These are phyloP conservation scores for Obba rivulosa DNA, from an alignment of 768 basidiomycete species.

Conservation along the genomic window DNA sequence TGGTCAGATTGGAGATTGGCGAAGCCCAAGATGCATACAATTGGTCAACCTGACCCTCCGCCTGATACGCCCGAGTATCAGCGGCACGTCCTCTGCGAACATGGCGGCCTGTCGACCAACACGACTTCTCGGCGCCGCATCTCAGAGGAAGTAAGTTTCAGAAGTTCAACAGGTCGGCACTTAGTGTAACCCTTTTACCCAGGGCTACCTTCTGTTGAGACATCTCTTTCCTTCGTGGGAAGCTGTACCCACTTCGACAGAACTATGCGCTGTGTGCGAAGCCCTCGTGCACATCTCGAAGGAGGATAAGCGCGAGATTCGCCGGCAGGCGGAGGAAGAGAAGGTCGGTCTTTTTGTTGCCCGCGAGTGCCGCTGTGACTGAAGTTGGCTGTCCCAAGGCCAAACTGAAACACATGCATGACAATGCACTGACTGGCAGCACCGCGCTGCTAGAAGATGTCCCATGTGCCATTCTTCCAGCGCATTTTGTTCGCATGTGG, in stretches of 20 bases:
- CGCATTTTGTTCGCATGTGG: constrained; percentile 64
- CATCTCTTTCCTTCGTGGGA: constrained; percentile 62
- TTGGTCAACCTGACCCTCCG: constrained; percentile 52
- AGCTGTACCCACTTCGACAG: constrained; percentile 43
- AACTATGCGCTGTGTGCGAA: constrained; percentile 63
- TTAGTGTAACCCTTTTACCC: constrained; percentile 7
- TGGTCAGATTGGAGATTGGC: constrained; percentile 63
- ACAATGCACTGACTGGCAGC: constrained; percentile 44
- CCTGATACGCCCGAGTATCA: constrained; percentile 57
- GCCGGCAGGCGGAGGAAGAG: constrained; percentile 70
- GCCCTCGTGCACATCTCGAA: constrained; percentile 46
- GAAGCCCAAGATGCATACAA: constrained; percentile 74
- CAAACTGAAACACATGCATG: constrained; percentile 57
- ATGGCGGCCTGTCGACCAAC: constrained; percentile 55
- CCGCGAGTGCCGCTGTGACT: not conserved
- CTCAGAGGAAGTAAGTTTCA: constrained; percentile 45
- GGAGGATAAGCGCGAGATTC: constrained; percentile 56
- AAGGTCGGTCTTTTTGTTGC: constrained; percentile 41
- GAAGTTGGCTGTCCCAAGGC: constrained; percentile 34
- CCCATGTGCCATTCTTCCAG: constrained; percentile 54
- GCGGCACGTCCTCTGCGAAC: constrained; percentile 66
- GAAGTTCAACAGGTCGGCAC: too few species aligned
- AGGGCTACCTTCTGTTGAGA: constrained; percentile 57
- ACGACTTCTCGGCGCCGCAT: constrained; percentile 54
- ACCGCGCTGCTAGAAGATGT: constrained; percentile 41